phyloP scores from a whole-genome alignment of 2,329 filamentous ascomycete species.

The Arthrobotrys musiformis region DNA sequence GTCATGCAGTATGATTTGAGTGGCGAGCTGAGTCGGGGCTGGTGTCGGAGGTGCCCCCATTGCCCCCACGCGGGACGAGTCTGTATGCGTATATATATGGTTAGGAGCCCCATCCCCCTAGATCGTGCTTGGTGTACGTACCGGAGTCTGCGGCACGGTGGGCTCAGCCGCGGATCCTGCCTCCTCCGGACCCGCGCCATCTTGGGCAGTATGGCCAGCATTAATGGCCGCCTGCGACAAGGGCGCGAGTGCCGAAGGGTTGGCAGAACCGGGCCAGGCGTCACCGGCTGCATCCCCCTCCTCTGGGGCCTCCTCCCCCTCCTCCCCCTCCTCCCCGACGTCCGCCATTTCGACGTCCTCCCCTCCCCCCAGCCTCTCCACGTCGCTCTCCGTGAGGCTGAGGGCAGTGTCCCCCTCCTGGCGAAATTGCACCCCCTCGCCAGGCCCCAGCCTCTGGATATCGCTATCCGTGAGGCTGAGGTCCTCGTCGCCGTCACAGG shows the following conservation, averaged over 20 bases:
- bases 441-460: not conserved
- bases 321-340: constrained; percentile 21
- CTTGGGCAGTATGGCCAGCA: constrained; percentile 31
- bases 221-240: constrained; percentile 49
- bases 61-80: constrained; percentile 9
- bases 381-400: not conserved
- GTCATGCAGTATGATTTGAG: constrained; percentile 22
- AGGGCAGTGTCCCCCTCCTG: not conserved
- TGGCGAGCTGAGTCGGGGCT: constrained; percentile 31
- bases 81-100: constrained; percentile 5
- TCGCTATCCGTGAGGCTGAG: not conserved
- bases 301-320: constrained; percentile 25
- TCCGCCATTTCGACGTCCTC: constrained; percentile 27
- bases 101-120: not conserved
- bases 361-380: not conserved
- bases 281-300: constrained; percentile 6
- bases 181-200: not conserved
- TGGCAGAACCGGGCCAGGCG: not conserved
- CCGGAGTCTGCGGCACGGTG: constrained; percentile 25
- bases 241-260: constrained; percentile 32
- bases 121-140: constrained; percentile 5
- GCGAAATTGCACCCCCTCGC: not conserved
- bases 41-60: constrained; percentile 31
- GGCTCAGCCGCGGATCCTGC: not conserved
- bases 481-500: not conserved